Conservation (phyloP, 257 asterid species). For the Perilla frutescens region DNA sequence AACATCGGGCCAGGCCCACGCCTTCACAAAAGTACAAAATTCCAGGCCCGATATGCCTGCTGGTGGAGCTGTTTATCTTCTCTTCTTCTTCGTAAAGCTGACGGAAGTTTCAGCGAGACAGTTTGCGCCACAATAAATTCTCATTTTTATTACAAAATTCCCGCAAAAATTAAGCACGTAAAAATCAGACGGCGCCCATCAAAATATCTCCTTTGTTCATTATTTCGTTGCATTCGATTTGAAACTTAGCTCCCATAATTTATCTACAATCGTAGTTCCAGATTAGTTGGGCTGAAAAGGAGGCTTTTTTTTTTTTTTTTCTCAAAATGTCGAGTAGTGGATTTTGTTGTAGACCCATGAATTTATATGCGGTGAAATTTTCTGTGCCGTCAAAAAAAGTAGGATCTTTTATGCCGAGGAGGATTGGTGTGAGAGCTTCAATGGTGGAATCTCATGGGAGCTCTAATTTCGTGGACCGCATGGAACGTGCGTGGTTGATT, state of each 20-base stretch:
- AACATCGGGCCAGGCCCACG: background rate
- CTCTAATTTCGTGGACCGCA: slow-evolving; percentile 63
- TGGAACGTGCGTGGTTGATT: slow-evolving; percentile 93
- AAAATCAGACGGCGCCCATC: background rate
- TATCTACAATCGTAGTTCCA: background rate
- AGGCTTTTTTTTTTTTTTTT: background rate
- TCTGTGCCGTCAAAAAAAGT: slow-evolving; percentile 22
- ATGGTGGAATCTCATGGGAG: slow-evolving; percentile 69
- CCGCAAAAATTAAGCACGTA: background rate
- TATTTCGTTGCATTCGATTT: background rate
- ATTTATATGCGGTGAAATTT: slow-evolving; percentile 25
- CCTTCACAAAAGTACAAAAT: too few relatives aligned
- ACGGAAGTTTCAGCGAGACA: slow-evolving; percentile 32
- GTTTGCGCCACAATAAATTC: slow-evolving; percentile 40
- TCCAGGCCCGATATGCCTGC: background rate
- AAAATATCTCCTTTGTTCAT: background rate
- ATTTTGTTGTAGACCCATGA: slow-evolving; percentile 41
- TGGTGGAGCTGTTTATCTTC: slow-evolving; percentile 27
- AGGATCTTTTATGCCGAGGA: slow-evolving; percentile 36
- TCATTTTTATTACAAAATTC: slow-evolving; percentile 16
- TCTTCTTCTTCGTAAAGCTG: slow-evolving; percentile 25
- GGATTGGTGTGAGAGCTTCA: slow-evolving; percentile 66
- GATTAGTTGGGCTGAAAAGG: background rate
- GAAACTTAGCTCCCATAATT: background rate
- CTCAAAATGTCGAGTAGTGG: slow-evolving; percentile 38